Evolutionary conservation across 169 alveolate species (phyloP), one percentile per base, ranked within the genome.

Genomic region (Theileria sp.): DNA sequence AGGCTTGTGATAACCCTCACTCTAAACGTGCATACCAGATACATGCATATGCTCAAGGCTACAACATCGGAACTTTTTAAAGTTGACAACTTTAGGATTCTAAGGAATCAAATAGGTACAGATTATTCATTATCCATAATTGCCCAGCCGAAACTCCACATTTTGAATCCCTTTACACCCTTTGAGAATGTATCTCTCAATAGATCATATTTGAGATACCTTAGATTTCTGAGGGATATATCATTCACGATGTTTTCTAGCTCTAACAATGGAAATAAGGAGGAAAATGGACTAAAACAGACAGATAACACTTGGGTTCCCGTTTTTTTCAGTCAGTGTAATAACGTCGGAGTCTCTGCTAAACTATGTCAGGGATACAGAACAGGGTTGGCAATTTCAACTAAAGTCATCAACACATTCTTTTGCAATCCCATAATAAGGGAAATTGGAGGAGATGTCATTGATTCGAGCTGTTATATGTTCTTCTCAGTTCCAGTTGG

Each of bases 401-500:
- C 86, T 17, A 70, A 71, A 32, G 38, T 49, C 49, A 67, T 83
- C 70, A 74, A 44, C 70, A 60, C 72, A 17, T 74, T n/a, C n/a
- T 75, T 23, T 34, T 19, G 58, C 79, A 44, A 15, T 81, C 83
- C 67, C 50, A 78, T 25, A 7, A 8, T 54, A 26, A 56, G 9
- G 34, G 77, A 38, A 26, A 50, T 19, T 54, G 66, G 70, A 69
- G 30, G 32, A 21, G 70, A 66, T n/a, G 28, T 68, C 69, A 44
- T 23, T 66, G 89, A 77, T 8, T 68, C 74, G 15, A 74, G 71
- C 36, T 26, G 70, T 21, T 83, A 83, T 64, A 21, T 83, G 32
- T 75, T 30, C 25, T 77, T 77, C 15, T 44, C 83, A 36, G 77
- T 72, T 6, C 89, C 89, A 3, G 76, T 75, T 23, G 89, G 87